A percentile compares a stretch with the other conserved stretches of the same genome.
These are phyloP conservation scores for Mariannaea elegans DNA, from an alignment of 2,329 filamentous ascomycete species.

Conservation along the genomic window DNA sequence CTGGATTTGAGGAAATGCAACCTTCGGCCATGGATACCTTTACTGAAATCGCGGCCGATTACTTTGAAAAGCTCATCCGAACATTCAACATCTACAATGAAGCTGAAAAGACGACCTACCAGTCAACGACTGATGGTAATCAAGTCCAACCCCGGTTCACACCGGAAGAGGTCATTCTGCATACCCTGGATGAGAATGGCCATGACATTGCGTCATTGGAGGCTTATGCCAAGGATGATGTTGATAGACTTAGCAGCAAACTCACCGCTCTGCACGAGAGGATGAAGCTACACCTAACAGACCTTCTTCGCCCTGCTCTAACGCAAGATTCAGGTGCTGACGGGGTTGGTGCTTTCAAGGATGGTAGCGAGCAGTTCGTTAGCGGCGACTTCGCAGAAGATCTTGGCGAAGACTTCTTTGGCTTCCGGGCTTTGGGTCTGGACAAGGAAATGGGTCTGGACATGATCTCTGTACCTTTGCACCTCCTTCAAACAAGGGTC, in stretches of 20 bases:
- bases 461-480: conserved; percentile 88
- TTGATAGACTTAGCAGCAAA: conserved; percentile 85
- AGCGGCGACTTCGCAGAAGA: conserved; percentile 98
- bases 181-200: conserved; percentile 85
- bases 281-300: conserved; percentile 92
- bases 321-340: conserved; percentile 78
- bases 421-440: conserved; percentile 93
- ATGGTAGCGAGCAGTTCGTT: conserved; percentile 96
- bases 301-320: conserved; percentile 89
- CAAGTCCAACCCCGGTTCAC: conserved; percentile 73
- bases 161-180: conserved; percentile 85
- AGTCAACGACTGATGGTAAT: conserved; percentile 50
- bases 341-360: conserved; percentile 90
- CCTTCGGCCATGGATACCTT: conserved; percentile 91
- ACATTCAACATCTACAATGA: conserved; percentile 87
- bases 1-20: conserved; percentile 96
- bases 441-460: conserved; percentile 91
- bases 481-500: conserved; percentile 91
- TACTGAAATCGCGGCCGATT: conserved; percentile 89
- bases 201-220: conserved; percentile 84
- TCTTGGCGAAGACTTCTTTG: conserved; percentile 98
- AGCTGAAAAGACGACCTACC: conserved; percentile 75
- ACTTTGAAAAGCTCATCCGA: conserved; percentile 83
- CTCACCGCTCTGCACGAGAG: conserved; percentile 88
- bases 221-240: conserved; percentile 88